A percentile compares a stretch with the other conserved stretches of the same genome.
Evolutionary conservation across 371 early-diverging fungal genomes (phyloP).

Genomic region (Mortierella polycephala): DNA sequence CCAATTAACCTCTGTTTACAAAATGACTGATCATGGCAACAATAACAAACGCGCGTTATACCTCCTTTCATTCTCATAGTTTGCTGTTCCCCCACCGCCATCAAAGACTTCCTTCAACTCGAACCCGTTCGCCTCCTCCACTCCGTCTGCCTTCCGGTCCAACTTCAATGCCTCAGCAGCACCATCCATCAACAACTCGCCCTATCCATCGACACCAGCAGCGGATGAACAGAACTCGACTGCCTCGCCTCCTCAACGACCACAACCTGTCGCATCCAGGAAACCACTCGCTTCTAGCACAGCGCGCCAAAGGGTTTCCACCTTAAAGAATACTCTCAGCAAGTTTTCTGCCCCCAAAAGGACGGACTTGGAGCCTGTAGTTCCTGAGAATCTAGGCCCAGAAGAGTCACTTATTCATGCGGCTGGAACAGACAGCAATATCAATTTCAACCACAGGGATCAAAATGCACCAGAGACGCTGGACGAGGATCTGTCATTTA

Average conservation of each 20-base stretch:
- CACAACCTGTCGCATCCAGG: slow-evolving; percentile 7
- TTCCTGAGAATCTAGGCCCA: slow-evolving; percentile 7
- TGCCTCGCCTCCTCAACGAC: slow-evolving; percentile 6
- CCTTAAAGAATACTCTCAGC: slow-evolving; percentile 36
- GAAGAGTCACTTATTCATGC: background rate
- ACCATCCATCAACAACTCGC: slow-evolving; percentile 29
- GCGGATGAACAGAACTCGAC: slow-evolving; percentile 6
- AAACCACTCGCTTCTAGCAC: slow-evolving; percentile 21
- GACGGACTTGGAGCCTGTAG: slow-evolving; percentile 20
- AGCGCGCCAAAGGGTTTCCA: slow-evolving; percentile 31
- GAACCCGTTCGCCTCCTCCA: slow-evolving; percentile 43
- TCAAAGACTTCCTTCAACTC: slow-evolving; percentile 43
- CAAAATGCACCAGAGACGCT: background rate
- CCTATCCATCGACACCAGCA: slow-evolving; percentile 15
- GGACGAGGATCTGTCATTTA: slow-evolving; percentile 16
- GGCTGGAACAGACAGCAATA: background rate
- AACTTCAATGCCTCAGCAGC: slow-evolving; percentile 20
- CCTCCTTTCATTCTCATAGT: slow-evolving; percentile 13
- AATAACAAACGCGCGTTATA: background rate
- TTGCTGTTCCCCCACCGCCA: slow-evolving; percentile 41
- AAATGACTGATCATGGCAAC: too few relatives aligned
- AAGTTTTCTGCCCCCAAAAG: slow-evolving; percentile 41
- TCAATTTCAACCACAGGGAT: background rate
- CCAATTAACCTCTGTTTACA: background rate
- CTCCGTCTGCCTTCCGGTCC: slow-evolving; percentile 30